A percentile compares a stretch with the other conserved stretches of the same genome.
Evolutionary conservation across 805 yeast species (phyloP).

Genomic region (Teunomyces tritomae): DNA sequence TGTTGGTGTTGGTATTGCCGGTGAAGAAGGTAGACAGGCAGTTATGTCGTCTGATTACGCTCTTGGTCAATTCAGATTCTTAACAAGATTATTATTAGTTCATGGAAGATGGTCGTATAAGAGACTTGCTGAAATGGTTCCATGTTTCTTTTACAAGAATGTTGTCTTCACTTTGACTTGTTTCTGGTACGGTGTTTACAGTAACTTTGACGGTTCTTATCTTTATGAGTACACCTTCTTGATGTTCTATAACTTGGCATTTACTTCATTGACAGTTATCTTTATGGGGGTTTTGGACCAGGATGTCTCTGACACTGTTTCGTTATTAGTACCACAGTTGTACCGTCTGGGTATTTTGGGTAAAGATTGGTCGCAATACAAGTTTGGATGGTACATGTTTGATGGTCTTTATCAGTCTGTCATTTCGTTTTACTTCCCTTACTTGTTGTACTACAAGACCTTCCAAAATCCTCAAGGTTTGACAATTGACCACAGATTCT

Average conservation of each 20-base stretch:
- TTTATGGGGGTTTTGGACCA: constrained; percentile 78
- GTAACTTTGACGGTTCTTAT: constrained; percentile 76
- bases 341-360: constrained; percentile 73
- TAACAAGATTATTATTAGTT: constrained; percentile 62
- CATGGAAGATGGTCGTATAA: constrained; percentile 90
- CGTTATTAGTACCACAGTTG: constrained; percentile 70
- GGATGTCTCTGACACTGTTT: constrained; percentile 69
- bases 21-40: constrained; percentile 89
- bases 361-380: constrained; percentile 64
- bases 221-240: constrained; percentile 74
- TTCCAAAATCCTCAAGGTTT: constrained; percentile 51
- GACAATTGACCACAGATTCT: constrained; percentile 66
- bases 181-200: constrained; percentile 78
- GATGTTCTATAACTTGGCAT: constrained; percentile 81
- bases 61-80: constrained; percentile 74
- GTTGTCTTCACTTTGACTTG: constrained; percentile 70
- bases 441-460: constrained; percentile 37
- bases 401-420: constrained; percentile 78
- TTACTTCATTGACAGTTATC: constrained; percentile 78
- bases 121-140: constrained; percentile 80
- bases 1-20: constrained; percentile 87
- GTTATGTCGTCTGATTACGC: constrained; percentile 89
- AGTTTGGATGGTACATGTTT: constrained; percentile 70
- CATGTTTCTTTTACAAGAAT: constrained; percentile 76
- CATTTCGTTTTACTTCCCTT: constrained; percentile 73